Conservation (phyloP, 352 stramenopile species). For the Phytophthora megakarya region DNA sequence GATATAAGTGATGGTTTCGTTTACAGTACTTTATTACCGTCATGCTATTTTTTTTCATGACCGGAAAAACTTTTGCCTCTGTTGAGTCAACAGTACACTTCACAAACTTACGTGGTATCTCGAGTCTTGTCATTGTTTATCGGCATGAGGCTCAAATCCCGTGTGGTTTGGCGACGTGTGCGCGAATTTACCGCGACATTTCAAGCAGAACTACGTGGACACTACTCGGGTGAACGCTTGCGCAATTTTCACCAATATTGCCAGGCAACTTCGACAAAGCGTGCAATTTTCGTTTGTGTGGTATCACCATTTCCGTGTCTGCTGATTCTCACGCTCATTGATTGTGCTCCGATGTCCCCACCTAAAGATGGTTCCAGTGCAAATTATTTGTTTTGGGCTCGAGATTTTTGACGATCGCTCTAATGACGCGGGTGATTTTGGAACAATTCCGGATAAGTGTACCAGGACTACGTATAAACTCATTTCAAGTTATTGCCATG, state of each 20-base stretch:
- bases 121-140: background rate
- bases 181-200: background rate
- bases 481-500: conserved; percentile 6
- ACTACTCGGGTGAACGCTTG: conserved; percentile 30
- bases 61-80: background rate
- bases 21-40: background rate
- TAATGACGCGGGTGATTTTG: conserved; percentile 10
- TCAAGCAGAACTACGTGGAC: conserved; percentile 45
- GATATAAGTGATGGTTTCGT: background rate
- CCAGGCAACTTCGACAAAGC: background rate
- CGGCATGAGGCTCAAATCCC: background rate
- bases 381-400: conserved; percentile 41
- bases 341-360: conserved; percentile 21
- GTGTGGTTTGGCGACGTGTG: background rate
- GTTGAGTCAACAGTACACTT: background rate
- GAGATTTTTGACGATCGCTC: conserved; percentile 17
- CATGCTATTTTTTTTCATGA: background rate
- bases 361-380: conserved; percentile 24
- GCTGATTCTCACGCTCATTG: conserved; percentile 28
- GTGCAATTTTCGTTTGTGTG: conserved; percentile 5
- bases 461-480: background rate
- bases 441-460: conserved; percentile 9
- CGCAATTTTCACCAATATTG: conserved; percentile 6
- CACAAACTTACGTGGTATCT: background rate
- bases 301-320: conserved; percentile 38